Evolutionary conservation across 805 yeast genomes (phyloP), one percentile per base, ranked within the genome.

Genomic region (Pichia insulana): DNA sequence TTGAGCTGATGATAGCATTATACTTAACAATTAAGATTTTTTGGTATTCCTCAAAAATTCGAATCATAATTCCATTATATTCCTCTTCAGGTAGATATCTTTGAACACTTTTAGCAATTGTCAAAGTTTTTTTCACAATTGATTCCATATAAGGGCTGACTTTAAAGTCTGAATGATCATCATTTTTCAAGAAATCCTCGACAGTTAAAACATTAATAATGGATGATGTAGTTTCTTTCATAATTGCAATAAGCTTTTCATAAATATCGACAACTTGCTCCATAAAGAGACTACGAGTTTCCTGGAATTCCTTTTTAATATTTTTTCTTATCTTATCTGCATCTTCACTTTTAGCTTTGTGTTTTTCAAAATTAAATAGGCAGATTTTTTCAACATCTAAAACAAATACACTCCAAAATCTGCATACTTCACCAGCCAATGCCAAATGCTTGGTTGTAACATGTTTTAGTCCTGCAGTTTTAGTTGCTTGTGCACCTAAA

Each of bases 361-460:
- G 28, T 16, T 13, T 31, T 18, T 33, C 39, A 19, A 43, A 13
- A 17, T 36, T 41, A 8, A 39, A 36, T 10, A 39, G 11, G 33
- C 43, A 61, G 2, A 71, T 69, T 15, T 39, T 34, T 12, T 39
- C 41, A 33, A 43, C 25, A 40, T 43, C 46, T 13, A 35, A 34
- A 20, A 43, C 43, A 17, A 67, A 44, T 0, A 55, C 50, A 17
- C 72, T 58, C 19, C 79, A 58, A 26, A 69, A 63, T 42, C 76
- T 76, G 26, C 83, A 63, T n/a, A 78, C 66, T 53, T 83, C 86
- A 4, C 80, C 74, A 30, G 83, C 75, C 32, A 82, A 66, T 0
- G 87, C 80, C 39, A 83, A 56, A 57, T 83, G 85, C 50, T 78
- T 78, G 2, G 87, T 80, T 3, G 85, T 78, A 39, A 83, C 82